Base-by-base conservation (phyloP, 176 grass and related monocot genomes). In the Urochloa ruziziensis region DNA sequence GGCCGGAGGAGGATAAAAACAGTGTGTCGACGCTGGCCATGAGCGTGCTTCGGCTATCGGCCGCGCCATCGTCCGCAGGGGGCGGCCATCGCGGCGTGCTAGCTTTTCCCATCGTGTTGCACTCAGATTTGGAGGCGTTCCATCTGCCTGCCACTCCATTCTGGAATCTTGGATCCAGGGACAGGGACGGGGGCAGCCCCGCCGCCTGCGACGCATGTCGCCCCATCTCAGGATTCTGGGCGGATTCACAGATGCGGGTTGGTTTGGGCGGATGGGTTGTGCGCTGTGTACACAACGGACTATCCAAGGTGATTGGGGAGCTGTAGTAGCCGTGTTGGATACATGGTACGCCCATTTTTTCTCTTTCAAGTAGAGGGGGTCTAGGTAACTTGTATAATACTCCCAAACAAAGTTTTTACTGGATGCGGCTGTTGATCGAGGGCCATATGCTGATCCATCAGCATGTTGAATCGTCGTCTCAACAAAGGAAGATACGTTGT, bases 161-260 rank as follows among this genome's bases (percentile, higher is more conserved):
- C 77, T n/a, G 76, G 27, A 66, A 34, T 66, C 70, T 67, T 67
- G 78, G 59, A 68, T 34, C 64, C 23, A 46, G 30, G 49, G 10
- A 21, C 19, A 69, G 51, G 34, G 51, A 6, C 36, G 6, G 36
- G 5, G 5, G 5, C 39, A 9, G 39, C 39, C 36, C 4, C 36
- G 36, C 57, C 42, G 4, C 53, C 70, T 43, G 53, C 54, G 16
- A 15, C 19, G 39, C 30, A 18, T 62, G 57, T 15, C 28, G 14
- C 14, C 11, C 62, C 6, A 11, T 1, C 17, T 70, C 35, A 1
- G 3, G 15, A 56, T 11, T 24, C 60, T 15, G 2, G 10, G 72
- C 6, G 57, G 4, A 39, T 40, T 66, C 46, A 64, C 43, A 37
- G 57, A 27, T n/a, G 29, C 16, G 28, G 10, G 43, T 67, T 56